A percentile compares a stretch with the other conserved stretches of the same genome.
phyloP scores from a whole-genome alignment of 2,329 filamentous ascomycete species.

The Trichothecium sympodiale region DNA sequence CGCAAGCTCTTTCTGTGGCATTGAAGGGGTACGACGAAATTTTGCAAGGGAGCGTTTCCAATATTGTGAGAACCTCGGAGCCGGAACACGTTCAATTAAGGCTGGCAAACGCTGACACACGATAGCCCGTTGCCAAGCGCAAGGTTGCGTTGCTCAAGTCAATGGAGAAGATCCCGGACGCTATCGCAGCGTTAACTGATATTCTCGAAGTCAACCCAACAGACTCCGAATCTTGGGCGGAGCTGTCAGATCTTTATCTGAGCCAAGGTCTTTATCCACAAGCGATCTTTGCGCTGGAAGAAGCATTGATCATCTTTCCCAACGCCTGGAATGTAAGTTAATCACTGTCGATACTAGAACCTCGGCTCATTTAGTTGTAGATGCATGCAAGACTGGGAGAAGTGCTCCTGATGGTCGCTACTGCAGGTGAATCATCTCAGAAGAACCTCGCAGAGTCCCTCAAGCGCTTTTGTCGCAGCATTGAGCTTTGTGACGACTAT shows the following conservation, averaged over 20 bases:
- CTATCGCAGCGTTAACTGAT: conserved; percentile 60
- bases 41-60: conserved; percentile 61
- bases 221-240: conserved; percentile 87
- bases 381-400: conserved; percentile 83
- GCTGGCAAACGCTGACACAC: conserved; percentile 2
- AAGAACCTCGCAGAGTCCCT: conserved; percentile 60
- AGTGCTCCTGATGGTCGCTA: conserved; percentile 60
- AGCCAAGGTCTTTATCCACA: conserved; percentile 69
- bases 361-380: conserved; percentile 28
- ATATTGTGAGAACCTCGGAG: conserved; percentile 51
- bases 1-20: conserved; percentile 55
- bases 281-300: conserved; percentile 80
- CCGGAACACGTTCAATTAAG: neutral
- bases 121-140: conserved; percentile 75
- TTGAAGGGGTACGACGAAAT: conserved; percentile 70
- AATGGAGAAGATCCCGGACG: conserved; percentile 58
- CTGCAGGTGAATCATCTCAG: conserved; percentile 28
- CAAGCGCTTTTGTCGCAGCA: conserved; percentile 77
- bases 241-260: conserved; percentile 80
- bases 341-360: neutral
- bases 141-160: conserved; percentile 69
- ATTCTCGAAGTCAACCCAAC: conserved; percentile 77
- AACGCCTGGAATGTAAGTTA: conserved; percentile 86
- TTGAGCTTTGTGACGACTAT: conserved; percentile 91
- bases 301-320: conserved; percentile 74